These are phyloP conservation scores for Suillus occidentalis DNA, from an alignment of 768 basidiomycete species.

Conservation along the genomic window DNA sequence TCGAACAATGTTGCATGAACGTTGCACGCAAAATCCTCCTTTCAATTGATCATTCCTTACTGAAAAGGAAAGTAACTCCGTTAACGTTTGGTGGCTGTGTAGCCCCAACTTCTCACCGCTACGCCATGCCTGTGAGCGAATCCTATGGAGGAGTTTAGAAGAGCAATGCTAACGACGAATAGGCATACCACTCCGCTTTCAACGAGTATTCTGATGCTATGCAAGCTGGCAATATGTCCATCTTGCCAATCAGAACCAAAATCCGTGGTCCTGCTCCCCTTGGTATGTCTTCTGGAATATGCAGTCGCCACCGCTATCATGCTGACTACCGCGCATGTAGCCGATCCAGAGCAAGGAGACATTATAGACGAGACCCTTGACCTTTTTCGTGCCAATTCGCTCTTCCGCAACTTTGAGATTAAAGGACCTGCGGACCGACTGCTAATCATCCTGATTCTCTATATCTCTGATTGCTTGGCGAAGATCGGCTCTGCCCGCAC, in stretches of 20 bases:
- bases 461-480: conserved; percentile 94
- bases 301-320: conserved; percentile 14
- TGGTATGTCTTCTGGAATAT: conserved; percentile 42
- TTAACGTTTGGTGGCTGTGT: conserved; percentile 20
- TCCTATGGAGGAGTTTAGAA: conserved; percentile 1
- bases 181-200: conserved; percentile 97
- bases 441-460: conserved; percentile 96
- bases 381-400: conserved; percentile 97
- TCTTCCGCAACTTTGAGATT: conserved; percentile 99
- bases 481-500: conserved; percentile 78
- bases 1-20: conserved; percentile 1
- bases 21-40: conserved; percentile 1
- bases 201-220: conserved; percentile 83
- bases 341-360: conserved; percentile 76
- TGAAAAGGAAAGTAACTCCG: neutral
- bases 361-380: conserved; percentile 96
- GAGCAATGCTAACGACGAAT: neutral
- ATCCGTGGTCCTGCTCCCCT: conserved; percentile 90
- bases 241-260: conserved; percentile 89
- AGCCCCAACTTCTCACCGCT: conserved; percentile 27
- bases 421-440: conserved; percentile 95
- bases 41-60: neutral
- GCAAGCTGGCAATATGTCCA: conserved; percentile 84
- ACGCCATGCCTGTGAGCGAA: conserved; percentile 53
- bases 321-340: conserved; percentile 39